Evolutionary conservation across 768 basidiomycete genomes (phyloP).

Genomic region (Serendipita sp.): DNA sequence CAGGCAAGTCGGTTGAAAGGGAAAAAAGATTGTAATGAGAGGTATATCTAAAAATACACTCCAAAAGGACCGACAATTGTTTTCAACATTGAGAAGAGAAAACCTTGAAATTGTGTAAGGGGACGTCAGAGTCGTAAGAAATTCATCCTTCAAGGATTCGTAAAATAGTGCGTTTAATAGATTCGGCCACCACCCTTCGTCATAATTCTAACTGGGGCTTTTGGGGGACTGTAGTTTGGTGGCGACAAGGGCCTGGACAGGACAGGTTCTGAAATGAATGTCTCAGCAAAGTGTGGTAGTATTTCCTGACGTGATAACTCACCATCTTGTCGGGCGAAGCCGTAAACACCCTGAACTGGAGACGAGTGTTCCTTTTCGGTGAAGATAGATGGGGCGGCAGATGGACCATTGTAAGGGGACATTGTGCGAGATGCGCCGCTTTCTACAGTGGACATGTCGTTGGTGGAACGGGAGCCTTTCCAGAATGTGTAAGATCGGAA

Average conservation of each 20-base stretch:
- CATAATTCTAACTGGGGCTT: neutral
- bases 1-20: neutral
- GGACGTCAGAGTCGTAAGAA: slow-evolving; percentile 3
- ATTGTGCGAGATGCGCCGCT: neutral
- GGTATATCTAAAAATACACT: neutral
- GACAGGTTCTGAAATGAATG: neutral
- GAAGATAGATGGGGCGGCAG: slow-evolving; percentile 1
- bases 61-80: neutral
- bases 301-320: neutral
- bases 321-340: neutral
- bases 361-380: neutral
- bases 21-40: neutral
- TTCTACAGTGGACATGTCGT: neutral
- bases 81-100: neutral
- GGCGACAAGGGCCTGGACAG: neutral
- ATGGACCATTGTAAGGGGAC: neutral
- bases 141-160: neutral
- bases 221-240: neutral
- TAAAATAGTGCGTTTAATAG: neutral
- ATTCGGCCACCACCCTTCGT: neutral
- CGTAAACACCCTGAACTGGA: neutral
- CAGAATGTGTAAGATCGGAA: slow-evolving; percentile 6
- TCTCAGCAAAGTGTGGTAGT: neutral
- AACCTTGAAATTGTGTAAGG: neutral
- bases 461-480: neutral